Conservation (phyloP, 345 rosid genomes). For the Camelina hispida region DNA sequence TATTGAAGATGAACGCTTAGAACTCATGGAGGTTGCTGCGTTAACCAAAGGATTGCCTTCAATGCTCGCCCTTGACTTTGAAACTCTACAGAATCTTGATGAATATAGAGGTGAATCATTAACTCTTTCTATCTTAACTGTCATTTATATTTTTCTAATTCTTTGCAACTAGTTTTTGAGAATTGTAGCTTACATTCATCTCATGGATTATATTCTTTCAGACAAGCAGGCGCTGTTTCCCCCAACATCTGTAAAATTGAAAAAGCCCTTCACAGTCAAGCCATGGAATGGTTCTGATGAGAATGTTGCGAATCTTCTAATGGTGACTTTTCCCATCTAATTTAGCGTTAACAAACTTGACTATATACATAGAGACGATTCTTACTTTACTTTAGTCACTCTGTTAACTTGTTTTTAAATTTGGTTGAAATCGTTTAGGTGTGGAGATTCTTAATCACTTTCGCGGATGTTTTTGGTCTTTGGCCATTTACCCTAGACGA, state of each 20-base stretch:
- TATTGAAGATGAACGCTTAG: slow-evolving; percentile 84
- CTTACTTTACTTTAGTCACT: not conserved
- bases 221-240: slow-evolving; percentile 70
- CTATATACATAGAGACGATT: not conserved
- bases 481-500: slow-evolving; percentile 97
- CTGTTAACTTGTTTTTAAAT: not conserved
- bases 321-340: slow-evolving; percentile 59
- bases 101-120: slow-evolving; percentile 63
- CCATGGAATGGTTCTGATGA: slow-evolving; percentile 91
- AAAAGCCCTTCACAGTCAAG: slow-evolving; percentile 67
- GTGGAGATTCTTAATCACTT: slow-evolving; percentile 87
- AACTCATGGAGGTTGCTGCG: slow-evolving; percentile 90
- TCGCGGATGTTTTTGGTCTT: slow-evolving; percentile 78
- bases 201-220: slow-evolving; percentile 45
- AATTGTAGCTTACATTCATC: slow-evolving; percentile 18
- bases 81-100: slow-evolving; percentile 78
- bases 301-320: slow-evolving; percentile 82
- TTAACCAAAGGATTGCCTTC: slow-evolving; percentile 71
- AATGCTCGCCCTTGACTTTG: slow-evolving; percentile 67
- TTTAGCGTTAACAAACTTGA: not conserved
- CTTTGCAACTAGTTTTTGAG: slow-evolving; percentile 1
- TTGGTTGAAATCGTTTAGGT: slow-evolving; percentile 54
- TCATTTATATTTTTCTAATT: not conserved
- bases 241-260: slow-evolving; percentile 63
- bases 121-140: not conserved